Evolutionary conservation across 257 asterid genomes (phyloP).

Genomic region (Salvia splendens): DNA sequence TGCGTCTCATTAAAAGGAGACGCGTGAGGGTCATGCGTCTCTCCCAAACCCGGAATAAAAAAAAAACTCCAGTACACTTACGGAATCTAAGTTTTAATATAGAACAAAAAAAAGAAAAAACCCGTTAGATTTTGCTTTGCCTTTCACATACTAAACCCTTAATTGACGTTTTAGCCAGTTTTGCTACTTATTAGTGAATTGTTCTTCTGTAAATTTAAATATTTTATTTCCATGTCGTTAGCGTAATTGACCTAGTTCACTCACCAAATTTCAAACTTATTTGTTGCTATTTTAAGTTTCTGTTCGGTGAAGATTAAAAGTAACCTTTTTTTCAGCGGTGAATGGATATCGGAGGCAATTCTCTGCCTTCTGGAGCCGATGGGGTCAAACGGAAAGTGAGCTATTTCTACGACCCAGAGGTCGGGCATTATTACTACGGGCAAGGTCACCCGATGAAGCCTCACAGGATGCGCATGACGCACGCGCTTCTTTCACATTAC

Average conservation of each 20-base stretch:
- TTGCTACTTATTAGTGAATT: background rate
- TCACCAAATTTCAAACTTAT: background rate
- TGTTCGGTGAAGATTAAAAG: background rate
- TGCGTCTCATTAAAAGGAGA: no score
- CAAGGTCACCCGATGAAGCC: constrained; percentile 75
- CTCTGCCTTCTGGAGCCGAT: constrained; percentile 56
- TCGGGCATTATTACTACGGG: constrained; percentile 60
- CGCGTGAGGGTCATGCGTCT: no score
- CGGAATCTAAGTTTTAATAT: no score
- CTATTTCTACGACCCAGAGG: constrained; percentile 64
- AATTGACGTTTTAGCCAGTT: background rate
- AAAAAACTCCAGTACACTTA: no score
- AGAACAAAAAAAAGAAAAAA: background rate
- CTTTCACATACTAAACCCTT: background rate
- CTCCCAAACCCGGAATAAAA: no score
- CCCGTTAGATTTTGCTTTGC: constrained; percentile 10
- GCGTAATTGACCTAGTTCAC: constrained; percentile 18
- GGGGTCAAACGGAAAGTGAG: constrained; percentile 65
- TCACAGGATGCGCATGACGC: constrained; percentile 66
- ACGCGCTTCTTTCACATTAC: constrained; percentile 62
- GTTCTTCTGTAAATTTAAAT: background rate
- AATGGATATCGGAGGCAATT: constrained; percentile 60
- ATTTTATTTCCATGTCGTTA: background rate
- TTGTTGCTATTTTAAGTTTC: constrained; percentile 22
- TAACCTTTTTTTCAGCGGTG: background rate